Evolutionary conservation across 2,329 filamentous ascomycete genomes (phyloP).

Genomic region (Colletotrichum echinochloae): DNA sequence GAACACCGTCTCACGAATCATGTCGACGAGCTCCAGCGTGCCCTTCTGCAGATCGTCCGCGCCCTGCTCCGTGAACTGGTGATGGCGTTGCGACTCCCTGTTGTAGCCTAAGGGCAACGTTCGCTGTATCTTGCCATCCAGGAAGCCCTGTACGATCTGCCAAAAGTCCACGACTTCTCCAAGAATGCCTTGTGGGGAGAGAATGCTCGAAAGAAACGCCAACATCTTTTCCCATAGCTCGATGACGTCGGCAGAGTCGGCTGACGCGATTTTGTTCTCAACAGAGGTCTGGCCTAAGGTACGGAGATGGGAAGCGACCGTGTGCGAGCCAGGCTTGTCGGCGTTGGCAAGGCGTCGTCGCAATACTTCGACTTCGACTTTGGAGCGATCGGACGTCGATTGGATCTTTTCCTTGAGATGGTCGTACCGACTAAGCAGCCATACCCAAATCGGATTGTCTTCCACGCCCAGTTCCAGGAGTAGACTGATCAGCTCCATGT

Average conservation of each 20-base stretch:
- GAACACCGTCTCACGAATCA: conserved; percentile 83
- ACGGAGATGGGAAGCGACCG: conserved; percentile 81
- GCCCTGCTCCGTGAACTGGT: conserved; percentile 79
- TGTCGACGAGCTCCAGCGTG: conserved; percentile 82
- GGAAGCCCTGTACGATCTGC: conserved; percentile 91
- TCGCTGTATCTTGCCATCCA: conserved; percentile 85
- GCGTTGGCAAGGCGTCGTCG: conserved; percentile 81
- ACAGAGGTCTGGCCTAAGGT: conserved; percentile 76
- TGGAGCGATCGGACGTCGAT: conserved; percentile 83
- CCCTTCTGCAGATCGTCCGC: conserved; percentile 80
- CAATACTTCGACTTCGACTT: conserved; percentile 91
- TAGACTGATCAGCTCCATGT: conserved; percentile 90
- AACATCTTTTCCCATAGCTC: conserved; percentile 94
- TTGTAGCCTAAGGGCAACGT: conserved; percentile 84
- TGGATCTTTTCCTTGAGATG: conserved; percentile 89
- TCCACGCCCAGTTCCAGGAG: conserved; percentile 94
- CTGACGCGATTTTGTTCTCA: conserved; percentile 69
- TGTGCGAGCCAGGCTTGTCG: conserved; percentile 77
- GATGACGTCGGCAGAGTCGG: conserved; percentile 85
- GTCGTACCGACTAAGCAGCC: conserved; percentile 91
- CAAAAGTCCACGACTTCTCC: conserved; percentile 94
- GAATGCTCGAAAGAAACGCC: conserved; percentile 76
- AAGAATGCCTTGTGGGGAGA: conserved; percentile 84
- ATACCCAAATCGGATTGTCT: conserved; percentile 96
- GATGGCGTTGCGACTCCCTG: conserved; percentile 83